Evolutionary conservation across 129 eudicot species (phyloP), one percentile per base, ranked within the genome.

Genomic region (Kitagawia praeruptora): DNA sequence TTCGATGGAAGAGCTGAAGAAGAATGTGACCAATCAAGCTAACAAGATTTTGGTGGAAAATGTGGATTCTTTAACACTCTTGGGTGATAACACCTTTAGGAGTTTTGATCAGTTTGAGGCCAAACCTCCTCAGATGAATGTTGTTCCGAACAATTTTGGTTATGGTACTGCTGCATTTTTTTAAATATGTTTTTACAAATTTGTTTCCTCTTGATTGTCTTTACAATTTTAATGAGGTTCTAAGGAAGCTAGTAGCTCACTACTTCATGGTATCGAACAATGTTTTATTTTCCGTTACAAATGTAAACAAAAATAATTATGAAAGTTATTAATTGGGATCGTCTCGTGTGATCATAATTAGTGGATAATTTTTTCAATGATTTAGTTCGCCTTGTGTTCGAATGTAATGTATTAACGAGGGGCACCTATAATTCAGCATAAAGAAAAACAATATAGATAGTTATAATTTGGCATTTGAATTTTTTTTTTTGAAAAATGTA

Each of bases 1-100:
- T 12, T 87, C 90, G 2, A 89, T 89, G 90, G 86, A 86, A 38
- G 90, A 86, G 66, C 85, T 89, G 13, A 87, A 85, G 73, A 89
- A 82, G 79, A 89, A 71, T 76, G 81, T 83, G 47, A 27, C 71
- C 2, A 38, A 37, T 66, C 87, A 88, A 72, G 87, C 80, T 54
- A 88, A 72, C 75, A 83, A 70, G 75, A 53, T 88, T 76, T 76
- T 85, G 46, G n/a, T 71, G 1, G 84, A 88, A 34, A 82, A 37
- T 66, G 76, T 82, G 2, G 56, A 58, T 58, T 44, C 81, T 64
- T 48, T 75, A 38, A 37, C 85, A 41, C 48, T 51, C 58, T 80
- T 87, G n/a, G 77, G 71, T 44, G 77, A 58, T 85, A 45, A 74
- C 46, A 71, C 45, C 25, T 42, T 48, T 19, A 78, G 81, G 21